A percentile compares a stretch with the other conserved stretches of the same genome.
phyloP scores from a whole-genome alignment of 768 basidiomycete genomes.

The Imleria badia region DNA sequence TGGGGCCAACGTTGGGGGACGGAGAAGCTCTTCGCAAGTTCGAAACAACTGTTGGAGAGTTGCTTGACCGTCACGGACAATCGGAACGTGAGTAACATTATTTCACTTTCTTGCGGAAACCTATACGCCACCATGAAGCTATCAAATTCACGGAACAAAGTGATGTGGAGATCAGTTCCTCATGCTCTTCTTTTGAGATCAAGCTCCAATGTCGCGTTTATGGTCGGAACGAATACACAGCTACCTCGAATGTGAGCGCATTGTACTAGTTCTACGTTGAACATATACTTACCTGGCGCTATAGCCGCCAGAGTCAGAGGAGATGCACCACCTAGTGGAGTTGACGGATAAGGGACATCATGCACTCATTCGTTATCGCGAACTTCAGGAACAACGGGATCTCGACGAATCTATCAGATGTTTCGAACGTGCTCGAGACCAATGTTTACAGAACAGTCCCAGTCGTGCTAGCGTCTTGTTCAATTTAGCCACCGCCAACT shows the following conservation, averaged over 20 bases:
- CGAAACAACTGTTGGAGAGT: not conserved
- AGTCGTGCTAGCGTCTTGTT: conserved; percentile 6
- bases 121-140: not conserved
- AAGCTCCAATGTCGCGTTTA: not conserved
- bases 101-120: no score
- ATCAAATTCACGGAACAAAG: not conserved
- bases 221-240: no score
- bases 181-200: not conserved
- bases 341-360: not conserved
- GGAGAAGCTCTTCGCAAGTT: no score
- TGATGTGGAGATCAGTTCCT: not conserved
- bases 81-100: not conserved
- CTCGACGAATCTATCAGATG: conserved; percentile 20
- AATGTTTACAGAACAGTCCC: conserved; percentile 12
- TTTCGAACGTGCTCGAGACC: conserved; percentile 10
- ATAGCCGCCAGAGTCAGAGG: not conserved
- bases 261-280: not conserved
- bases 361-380: no score
- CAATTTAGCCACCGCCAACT: conserved; percentile 5
- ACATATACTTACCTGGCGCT: not conserved
- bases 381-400: not conserved
- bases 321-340: not conserved
- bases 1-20: not conserved
- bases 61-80: not conserved
- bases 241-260: not conserved